These are phyloP conservation scores for Blastobotrys arbuscula DNA, from an alignment of 1,139 yeast species.

Conservation along the genomic window DNA sequence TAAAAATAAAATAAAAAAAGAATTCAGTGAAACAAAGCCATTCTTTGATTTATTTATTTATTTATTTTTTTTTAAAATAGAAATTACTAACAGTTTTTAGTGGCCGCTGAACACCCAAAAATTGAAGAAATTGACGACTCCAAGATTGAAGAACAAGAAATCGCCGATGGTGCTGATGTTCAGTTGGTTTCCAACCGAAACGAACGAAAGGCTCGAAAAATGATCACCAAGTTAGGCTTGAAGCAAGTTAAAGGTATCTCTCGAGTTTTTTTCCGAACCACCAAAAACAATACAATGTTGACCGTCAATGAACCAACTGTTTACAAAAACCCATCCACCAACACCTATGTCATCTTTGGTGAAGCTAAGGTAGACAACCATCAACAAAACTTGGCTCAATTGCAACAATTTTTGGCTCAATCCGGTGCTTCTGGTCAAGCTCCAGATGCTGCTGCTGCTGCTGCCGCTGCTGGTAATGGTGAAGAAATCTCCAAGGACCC, in stretches of 20 bases:
- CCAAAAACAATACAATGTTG: constrained; percentile 77
- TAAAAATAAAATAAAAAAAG: too few species aligned
- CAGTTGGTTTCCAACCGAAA: constrained; percentile 43
- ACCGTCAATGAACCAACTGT: constrained; percentile 96
- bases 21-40: too few species aligned
- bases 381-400: constrained; percentile 33
- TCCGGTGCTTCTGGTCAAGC: constrained; percentile 24
- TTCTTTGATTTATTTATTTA: too few species aligned
- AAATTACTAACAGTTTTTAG: neutral
- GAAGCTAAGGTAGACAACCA: constrained; percentile 91
- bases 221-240: constrained; percentile 83
- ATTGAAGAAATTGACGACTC: constrained; percentile 32
- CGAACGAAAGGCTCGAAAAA: constrained; percentile 94
- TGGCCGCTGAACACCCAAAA: constrained; percentile 18
- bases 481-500: constrained; percentile 48
- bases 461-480: constrained; percentile 40
- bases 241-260: constrained; percentile 88
- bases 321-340: constrained; percentile 81
- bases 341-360: constrained; percentile 95
- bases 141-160: constrained; percentile 18
- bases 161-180: constrained; percentile 20
- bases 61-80: too few species aligned
- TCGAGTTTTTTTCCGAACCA: constrained; percentile 94
- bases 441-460: constrained; percentile 21
- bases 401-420: constrained; percentile 17